Evolutionary conservation across 169 alveolate genomes (phyloP), one percentile per base, ranked within the genome.

Genomic region (Eimeria zaria): DNA sequence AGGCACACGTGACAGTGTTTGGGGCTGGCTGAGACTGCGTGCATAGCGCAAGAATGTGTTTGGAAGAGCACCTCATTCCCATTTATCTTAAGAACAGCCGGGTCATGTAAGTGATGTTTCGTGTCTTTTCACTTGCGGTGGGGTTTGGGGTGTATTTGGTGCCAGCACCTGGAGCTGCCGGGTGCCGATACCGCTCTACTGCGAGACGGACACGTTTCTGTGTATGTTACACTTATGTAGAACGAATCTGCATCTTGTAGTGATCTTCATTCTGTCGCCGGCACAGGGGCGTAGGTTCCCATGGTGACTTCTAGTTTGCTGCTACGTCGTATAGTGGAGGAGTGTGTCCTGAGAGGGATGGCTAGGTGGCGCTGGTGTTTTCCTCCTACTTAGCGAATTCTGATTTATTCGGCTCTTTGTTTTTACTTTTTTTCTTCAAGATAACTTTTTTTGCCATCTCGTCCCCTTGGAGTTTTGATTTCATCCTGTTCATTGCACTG

Each of bases 1-100:
- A 73, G 83, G 83, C 83, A 73, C 83, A 39, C 83, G 83, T 73
- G 83, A 58, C 67, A 73, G 33, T 73, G 83, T 73, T 73, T 73
- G 83, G 83, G 83, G 83, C 83, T 73, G 83, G 83, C 27, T 73
- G 83, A 8, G 78, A 73, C 83, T 73, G 83, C 83, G 55, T 39
- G 83, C 53, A 73, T 16, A 16, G 83, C 83, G 53, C 83, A 5
- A 53, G 16, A 73, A 18, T 73, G 53, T 16, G 53, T 73, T 73
- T 36, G 33, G 33, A 36, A 36, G 83, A 39, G 83, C 83, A 0
- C 14, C 16, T 73, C 53, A 16, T 39, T 39, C 53, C n/a, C 30
- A 36, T 39, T 39, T 20, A 39, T 39, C 51, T 30, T 30, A 2
- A 73, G 14, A 73, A 73, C 9, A 1, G 83, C 51, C 55, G 55